Percentiles rank a stretch among this genome's conserved stretches.
Evolutionary conservation across 2,329 filamentous ascomycete species (phyloP).

Genomic region (Ophiostoma fasciatum): DNA sequence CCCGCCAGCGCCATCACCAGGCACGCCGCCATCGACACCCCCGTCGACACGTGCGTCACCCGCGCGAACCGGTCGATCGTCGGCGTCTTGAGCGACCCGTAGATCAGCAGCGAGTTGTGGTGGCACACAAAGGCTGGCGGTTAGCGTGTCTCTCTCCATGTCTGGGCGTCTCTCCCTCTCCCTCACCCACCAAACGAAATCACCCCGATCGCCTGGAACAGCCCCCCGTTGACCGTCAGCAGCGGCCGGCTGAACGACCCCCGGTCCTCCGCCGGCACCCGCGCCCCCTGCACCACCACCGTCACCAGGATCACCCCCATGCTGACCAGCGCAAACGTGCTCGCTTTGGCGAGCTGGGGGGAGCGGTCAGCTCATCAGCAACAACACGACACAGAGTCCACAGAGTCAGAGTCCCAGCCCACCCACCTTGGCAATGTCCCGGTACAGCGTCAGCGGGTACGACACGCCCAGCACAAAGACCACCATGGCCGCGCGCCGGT

Average conservation of each 20-base stretch:
- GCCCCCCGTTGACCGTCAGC: slow-evolving; percentile 67
- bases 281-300: slow-evolving; percentile 68
- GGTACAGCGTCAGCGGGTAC: slow-evolving; percentile 81
- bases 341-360: slow-evolving; percentile 74
- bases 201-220: slow-evolving; percentile 93
- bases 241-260: slow-evolving; percentile 57
- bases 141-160: too few relatives aligned
- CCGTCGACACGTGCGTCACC: slow-evolving; percentile 89
- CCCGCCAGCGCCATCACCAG: slow-evolving; percentile 76
- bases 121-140: slow-evolving; percentile 52
- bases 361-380: slow-evolving; percentile 7
- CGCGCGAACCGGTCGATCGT: slow-evolving; percentile 88
- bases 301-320: slow-evolving; percentile 85
- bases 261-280: slow-evolving; percentile 55
- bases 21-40: slow-evolving; percentile 82
- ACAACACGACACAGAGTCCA: too few relatives aligned
- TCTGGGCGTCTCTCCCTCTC: too few relatives aligned
- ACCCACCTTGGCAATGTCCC: slow-evolving; percentile 97
- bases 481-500: slow-evolving; percentile 74
- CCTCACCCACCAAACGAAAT: slow-evolving; percentile 85
- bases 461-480: slow-evolving; percentile 75
- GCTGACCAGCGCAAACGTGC: slow-evolving; percentile 78
- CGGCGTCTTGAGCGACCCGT: slow-evolving; percentile 83
- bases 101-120: slow-evolving; percentile 95
- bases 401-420: too few relatives aligned